Conservation (phyloP, 2,329 filamentous ascomycete species). For the Penicillium rolfsii region DNA sequence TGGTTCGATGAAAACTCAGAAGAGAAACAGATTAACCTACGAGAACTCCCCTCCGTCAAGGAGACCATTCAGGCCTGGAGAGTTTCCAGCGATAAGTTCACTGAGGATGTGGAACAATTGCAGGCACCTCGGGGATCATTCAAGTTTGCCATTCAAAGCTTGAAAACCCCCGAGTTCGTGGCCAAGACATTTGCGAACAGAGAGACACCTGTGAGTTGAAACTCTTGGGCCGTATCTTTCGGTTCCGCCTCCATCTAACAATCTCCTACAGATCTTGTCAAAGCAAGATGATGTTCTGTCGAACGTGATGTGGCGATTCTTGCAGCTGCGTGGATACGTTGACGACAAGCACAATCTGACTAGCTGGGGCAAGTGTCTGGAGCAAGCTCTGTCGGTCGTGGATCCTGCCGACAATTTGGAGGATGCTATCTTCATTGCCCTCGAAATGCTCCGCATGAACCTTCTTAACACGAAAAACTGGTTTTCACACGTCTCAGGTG, state of each 20-base stretch:
- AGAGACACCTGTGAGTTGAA: constrained; percentile 44
- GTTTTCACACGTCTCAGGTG: constrained; percentile 61
- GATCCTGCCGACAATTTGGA: constrained; percentile 64
- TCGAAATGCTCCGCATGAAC: constrained; percentile 80
- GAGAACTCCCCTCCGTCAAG: constrained; percentile 56
- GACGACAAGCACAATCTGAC: constrained; percentile 78
- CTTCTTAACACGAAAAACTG: constrained; percentile 73
- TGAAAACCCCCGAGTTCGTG: constrained; percentile 71
- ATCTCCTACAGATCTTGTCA: constrained; percentile 49
- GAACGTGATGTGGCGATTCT: constrained; percentile 83
- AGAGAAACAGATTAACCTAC: constrained; percentile 67
- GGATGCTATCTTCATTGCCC: constrained; percentile 78
- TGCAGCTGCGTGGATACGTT: constrained; percentile 86
- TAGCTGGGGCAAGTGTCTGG: constrained; percentile 78
- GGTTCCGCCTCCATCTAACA: constrained; percentile 14
- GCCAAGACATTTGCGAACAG: constrained; percentile 67
- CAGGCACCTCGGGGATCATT: constrained; percentile 38
- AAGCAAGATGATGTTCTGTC: constrained; percentile 73
- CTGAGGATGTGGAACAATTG: constrained; percentile 47
- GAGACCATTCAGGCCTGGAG: constrained; percentile 69
- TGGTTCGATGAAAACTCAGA: constrained; percentile 81
- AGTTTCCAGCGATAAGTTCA: constrained; percentile 60
- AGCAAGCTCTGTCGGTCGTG: constrained; percentile 67
- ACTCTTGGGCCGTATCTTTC: background rate
- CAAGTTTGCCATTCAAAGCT: constrained; percentile 59